Evolutionary conservation across 2,329 filamentous ascomycete genomes (phyloP), one percentile per base, ranked within the genome.

Genomic region (Phaeosphaeriaceae sp.): DNA sequence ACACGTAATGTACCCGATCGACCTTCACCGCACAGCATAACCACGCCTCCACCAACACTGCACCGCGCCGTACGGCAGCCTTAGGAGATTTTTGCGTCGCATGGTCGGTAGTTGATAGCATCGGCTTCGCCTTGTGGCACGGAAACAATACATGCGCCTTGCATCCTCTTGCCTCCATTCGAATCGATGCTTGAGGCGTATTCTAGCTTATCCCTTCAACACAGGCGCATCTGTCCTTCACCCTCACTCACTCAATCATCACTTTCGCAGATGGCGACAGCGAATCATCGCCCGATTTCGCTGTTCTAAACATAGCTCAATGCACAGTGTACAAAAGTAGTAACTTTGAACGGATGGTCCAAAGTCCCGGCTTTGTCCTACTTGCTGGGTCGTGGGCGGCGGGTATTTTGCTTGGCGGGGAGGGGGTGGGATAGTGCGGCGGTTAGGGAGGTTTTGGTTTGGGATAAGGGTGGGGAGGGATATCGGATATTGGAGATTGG

Each of bases 331-430:
- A 9, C 30, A 35, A 35, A 35, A 35, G 30, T 35, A 35, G 30
- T 35, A 13, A 35, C 30, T 35, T 35, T 35, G 35, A n/a, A 40
- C 35, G 26, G 26, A 28, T 15, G 15, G 3, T 17, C 35, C 11
- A 17, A n/a, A n/a, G 4, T n/a, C 35, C 30, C 30, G 49, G 32
- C 11, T 42, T 52, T 35, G 49, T 52, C 19, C 35, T 43, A 52
- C 32, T 19, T 13, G 49, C 21, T 17, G 13, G 49, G 26, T 63
- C 44, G 49, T 57, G 56, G 48, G 48, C 49, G 55, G 55, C 55
- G 49, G 55, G 55, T 57, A 49, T 30, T 52, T 57, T 43, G 49
- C 55, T 57, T 57, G 55, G 55, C 55, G 49, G 52, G 48, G 32
- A 23, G 44, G 48, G 40, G 17, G 49, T 52, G 28, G 35, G 35